phyloP scores from a whole-genome alignment of 257 asterid species.

The Salvia miltiorrhiza region DNA sequence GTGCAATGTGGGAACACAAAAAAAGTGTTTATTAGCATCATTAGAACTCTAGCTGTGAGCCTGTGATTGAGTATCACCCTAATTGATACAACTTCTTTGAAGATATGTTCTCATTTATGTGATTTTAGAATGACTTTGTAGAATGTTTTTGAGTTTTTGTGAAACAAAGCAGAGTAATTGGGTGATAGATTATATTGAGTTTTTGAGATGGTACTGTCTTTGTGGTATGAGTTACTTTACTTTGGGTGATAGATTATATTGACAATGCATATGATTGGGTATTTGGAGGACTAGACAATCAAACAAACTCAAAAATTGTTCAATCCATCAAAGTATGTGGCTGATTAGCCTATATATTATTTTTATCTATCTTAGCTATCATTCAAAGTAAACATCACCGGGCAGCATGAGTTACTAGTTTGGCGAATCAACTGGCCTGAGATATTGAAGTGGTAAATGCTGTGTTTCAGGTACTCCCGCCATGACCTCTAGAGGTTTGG shows the following conservation, averaged over 20 bases:
- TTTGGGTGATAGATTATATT: no score
- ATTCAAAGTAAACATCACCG: background rate
- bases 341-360: background rate
- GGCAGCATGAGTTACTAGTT: no score
- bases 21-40: background rate
- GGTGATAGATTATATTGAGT: background rate
- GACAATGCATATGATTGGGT: background rate
- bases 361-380: background rate
- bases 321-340: background rate
- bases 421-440: background rate
- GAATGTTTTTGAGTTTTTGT: background rate
- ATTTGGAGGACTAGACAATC: background rate
- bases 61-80: background rate
- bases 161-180: background rate
- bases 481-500: conserved; percentile 95
- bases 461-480: conserved; percentile 77
- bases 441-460: background rate
- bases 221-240: no score
- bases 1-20: background rate
- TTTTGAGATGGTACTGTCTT: no score
- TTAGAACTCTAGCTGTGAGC: background rate
- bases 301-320: background rate
- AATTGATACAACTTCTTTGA: background rate
- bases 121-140: background rate
- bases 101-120: background rate